phyloP scores from a whole-genome alignment of 176 grass and related monocot species.

The Oryza rufipogon region DNA sequence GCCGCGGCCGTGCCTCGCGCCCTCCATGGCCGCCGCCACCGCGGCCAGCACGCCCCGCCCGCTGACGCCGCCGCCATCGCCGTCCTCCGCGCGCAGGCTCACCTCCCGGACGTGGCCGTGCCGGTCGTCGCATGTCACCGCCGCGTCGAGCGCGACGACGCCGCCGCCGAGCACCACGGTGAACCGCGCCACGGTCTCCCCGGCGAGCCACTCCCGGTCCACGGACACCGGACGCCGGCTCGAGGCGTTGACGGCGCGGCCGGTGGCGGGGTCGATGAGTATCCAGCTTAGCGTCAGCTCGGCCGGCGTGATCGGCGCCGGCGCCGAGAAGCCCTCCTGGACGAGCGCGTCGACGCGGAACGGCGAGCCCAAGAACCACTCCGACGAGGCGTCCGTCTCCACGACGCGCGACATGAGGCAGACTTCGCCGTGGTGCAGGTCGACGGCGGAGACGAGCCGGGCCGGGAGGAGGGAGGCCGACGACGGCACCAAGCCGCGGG shows the following conservation, averaged over 20 bases:
- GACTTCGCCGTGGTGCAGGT: not conserved
- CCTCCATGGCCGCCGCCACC: slow-evolving; percentile 27
- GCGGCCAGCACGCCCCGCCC: slow-evolving; percentile 42
- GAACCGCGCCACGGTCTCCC: slow-evolving; percentile 64
- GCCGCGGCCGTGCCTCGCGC: too few relatives aligned
- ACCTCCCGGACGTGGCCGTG: slow-evolving; percentile 57
- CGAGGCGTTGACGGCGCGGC: slow-evolving; percentile 51
- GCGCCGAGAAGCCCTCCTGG: slow-evolving; percentile 46
- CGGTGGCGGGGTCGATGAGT: slow-evolving; percentile 51
- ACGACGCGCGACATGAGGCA: not conserved
- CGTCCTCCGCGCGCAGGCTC: slow-evolving; percentile 48
- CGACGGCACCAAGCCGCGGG: too few relatives aligned
- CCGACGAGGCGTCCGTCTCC: not conserved
- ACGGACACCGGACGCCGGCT: slow-evolving; percentile 58
- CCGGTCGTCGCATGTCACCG: slow-evolving; percentile 43
- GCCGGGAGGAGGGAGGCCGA: too few relatives aligned
- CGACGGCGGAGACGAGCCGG: not conserved
- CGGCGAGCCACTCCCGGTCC: slow-evolving; percentile 62
- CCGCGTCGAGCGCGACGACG: too few relatives aligned
- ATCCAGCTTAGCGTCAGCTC: slow-evolving; percentile 83
- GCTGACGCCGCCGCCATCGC: slow-evolving; percentile 40
- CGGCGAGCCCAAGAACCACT: slow-evolving; percentile 29
- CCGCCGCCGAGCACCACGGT: slow-evolving; percentile 43
- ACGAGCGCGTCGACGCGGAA: slow-evolving; percentile 81
- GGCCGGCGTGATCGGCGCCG: not conserved